Evolutionary conservation across 768 basidiomycete genomes (phyloP), one percentile per base, ranked within the genome.

Genomic region (Pisolithus tinctorius): DNA sequence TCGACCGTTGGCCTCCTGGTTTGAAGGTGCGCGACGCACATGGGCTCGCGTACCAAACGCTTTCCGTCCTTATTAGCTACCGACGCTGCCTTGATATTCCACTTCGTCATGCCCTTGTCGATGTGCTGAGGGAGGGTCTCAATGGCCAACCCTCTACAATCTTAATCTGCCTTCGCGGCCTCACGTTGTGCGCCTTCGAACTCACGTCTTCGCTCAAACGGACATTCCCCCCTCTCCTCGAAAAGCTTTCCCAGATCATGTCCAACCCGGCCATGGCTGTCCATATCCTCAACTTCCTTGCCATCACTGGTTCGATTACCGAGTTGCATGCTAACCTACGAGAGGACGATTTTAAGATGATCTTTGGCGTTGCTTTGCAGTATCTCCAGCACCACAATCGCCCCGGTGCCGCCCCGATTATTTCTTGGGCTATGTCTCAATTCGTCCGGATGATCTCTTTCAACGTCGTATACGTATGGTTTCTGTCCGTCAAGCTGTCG

Each of bases 381-480:
- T 98, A 96, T 69, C 83, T 99, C 51, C 87, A 93, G 58, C 81
- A 91, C 57, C 93, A 99, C 65, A 90, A 87, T 56, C 80, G 81
- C 66, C 73, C 72, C 7, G 79, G 78, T 46, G 70, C 75, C 29
- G 74, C 80, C 3, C 73, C 79, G 1, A 75, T 79, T 5, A 79
- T 83, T 23, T 91, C 88, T 4, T 91, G 87, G 84, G 86, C 92
- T 3, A 73, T 95, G 34, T 86, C 92, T 0, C 92, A 95, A 66
- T 91, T 95, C 62, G 88, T 97, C 11, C 85, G 92, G 26, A 81
- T 86, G 63, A 76, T 94, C 60, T 91, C 91, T 0, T 95, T 91
- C 66, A 88, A 86, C 58, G 83, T 88, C 44, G 87, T 97, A 57
- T 97, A 96, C 61, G 76, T 86, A 38, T 98, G 96, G 96, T 98